Conservation (phyloP, 148 eudicot species). For the Cornus suecica region DNA sequence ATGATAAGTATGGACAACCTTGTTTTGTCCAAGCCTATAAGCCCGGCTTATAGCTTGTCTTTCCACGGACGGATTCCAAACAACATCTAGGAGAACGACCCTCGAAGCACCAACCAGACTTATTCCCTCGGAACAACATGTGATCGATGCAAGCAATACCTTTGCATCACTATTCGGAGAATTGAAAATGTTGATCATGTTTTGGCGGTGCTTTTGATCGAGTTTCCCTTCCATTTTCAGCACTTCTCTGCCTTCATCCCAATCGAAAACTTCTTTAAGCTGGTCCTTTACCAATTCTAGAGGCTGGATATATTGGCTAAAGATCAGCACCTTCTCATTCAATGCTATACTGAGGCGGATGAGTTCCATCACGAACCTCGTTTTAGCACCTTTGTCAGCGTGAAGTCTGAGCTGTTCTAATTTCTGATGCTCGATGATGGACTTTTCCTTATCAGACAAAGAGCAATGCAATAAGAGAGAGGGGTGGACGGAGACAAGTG, state of each 20-base stretch:
- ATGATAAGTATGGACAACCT: slow-evolving; percentile 51
- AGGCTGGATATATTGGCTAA: slow-evolving; percentile 52
- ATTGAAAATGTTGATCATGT: slow-evolving; percentile 35
- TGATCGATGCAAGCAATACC: slow-evolving; percentile 60
- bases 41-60: slow-evolving; percentile 74
- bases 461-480: slow-evolving; percentile 15
- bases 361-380: slow-evolving; percentile 47
- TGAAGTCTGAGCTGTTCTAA: slow-evolving; percentile 21
- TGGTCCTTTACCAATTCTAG: slow-evolving; percentile 26
- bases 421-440: not conserved
- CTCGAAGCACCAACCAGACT: slow-evolving; percentile 69
- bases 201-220: slow-evolving; percentile 30
- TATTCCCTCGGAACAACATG: slow-evolving; percentile 66
- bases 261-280: slow-evolving; percentile 24
- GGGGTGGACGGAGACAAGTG: slow-evolving; percentile 55
- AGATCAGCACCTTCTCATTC: slow-evolving; percentile 56
- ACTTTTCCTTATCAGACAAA: slow-evolving; percentile 14
- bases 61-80: slow-evolving; percentile 70
- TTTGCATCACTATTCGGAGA: slow-evolving; percentile 35
- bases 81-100: slow-evolving; percentile 58
- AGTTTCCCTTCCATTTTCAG: slow-evolving; percentile 42
- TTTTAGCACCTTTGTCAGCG: slow-evolving; percentile 43
- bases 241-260: slow-evolving; percentile 41
- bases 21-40: slow-evolving; percentile 54
- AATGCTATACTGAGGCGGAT: slow-evolving; percentile 28